These are phyloP conservation scores for Dillenia turbinata DNA, from an alignment of 164 flowering plant species.

Conservation along the genomic window DNA sequence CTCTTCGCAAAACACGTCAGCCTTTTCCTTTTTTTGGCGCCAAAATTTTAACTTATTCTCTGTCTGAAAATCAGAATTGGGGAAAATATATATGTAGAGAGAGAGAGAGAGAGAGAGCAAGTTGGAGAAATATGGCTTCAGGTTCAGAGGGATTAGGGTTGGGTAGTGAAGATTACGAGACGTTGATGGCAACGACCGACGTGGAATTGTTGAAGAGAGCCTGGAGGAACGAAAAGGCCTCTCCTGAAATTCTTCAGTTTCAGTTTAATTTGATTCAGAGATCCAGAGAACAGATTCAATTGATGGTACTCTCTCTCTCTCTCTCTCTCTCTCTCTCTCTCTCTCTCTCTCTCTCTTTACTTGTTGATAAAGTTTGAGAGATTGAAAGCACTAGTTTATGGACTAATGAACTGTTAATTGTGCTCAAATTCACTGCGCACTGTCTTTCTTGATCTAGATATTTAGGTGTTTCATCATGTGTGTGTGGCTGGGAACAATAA, in stretches of 20 bases:
- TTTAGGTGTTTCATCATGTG: no score
- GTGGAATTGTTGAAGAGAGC: conserved; percentile 74
- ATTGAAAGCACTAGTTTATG: no score
- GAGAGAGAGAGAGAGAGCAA: no score
- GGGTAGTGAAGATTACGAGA: conserved; percentile 46
- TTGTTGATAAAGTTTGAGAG: not conserved
- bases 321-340: conserved; percentile 5
- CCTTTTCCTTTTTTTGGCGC: not conserved
- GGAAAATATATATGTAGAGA: no score
- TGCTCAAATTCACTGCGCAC: no score
- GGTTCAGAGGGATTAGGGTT: conserved; percentile 27
- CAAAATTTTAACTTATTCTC: no score
- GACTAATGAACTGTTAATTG: not conserved
- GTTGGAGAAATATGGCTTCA: conserved; percentile 24
- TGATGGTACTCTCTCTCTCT: conserved; percentile 37
- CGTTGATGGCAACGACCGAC: conserved; percentile 54
- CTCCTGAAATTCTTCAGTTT: conserved; percentile 75
- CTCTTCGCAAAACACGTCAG: no score
- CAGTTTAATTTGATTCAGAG: conserved; percentile 50
- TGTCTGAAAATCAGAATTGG: no score
- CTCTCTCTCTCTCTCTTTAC: not conserved
- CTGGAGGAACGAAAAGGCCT: conserved; percentile 88
- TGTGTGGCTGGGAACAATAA: no score
- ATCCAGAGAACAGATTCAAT: conserved; percentile 59
- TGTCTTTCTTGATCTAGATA: no score